Evolutionary conservation across 257 asterid species (phyloP), one percentile per base, ranked within the genome.

Genomic region (Penstemon newberryi): DNA sequence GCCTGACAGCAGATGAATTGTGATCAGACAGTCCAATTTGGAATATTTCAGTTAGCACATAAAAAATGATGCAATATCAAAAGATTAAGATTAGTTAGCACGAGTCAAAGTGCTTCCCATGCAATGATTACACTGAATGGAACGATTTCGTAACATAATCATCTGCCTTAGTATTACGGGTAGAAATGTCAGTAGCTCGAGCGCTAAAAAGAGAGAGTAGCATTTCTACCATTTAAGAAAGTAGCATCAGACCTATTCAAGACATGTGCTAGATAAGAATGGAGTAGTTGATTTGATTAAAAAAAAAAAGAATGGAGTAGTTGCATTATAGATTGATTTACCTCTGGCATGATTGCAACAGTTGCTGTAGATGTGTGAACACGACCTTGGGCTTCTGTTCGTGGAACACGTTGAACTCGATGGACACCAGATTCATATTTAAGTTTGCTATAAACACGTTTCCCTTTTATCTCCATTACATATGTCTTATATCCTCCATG

Each of bases 331-430:
- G 47, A 63, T 49, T 37, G 65, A 63, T 73, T 66, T 71, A 94
- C 99, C 96, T 94, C 96, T 18, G 99, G 99, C 97, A 94, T 94
- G 76, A 94, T 91, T 73, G 99, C 99, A 75, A 94, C 92, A 56
- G 99, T 91, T 49, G 97, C 97, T 33, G 99, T 94, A 25, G 97
- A 94, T 70, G 97, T 94, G 81, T 94, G 99, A 62, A 94, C 90
- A 77, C 97, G 97, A 49, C 99, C 97, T 85, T 94, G 99, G 67
- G 97, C 75, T 83, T 94, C 99, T 66, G 99, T 94, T 80, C 81
- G 90, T 46, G 99, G 99, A 65, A 91, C 99, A 69, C 99, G 99
- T 60, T 94, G 99, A 83, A 94, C 99, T 69, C 99, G 94, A 77
- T 94, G 99, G 60, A 94, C 99, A 60, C 99, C 99, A 11, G 99